These are phyloP conservation scores for Rhodotorula kratochvilovae DNA, from an alignment of 768 basidiomycete genomes.

Conservation along the genomic window DNA sequence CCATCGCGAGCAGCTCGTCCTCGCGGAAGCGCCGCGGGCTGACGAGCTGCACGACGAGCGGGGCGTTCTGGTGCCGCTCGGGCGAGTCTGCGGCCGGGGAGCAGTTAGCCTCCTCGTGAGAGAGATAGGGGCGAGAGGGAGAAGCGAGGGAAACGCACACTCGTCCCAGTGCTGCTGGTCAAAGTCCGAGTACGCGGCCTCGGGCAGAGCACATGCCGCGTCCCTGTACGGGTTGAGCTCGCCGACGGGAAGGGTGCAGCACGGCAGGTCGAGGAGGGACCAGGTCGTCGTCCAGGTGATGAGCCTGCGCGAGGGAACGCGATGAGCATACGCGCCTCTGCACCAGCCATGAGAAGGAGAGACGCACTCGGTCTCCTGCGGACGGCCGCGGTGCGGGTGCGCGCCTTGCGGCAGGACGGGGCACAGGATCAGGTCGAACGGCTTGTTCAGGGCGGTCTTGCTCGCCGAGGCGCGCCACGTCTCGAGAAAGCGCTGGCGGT, in stretches of 20 bases:
- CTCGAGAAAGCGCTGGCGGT: background rate
- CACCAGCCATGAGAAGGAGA: background rate
- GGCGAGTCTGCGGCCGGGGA: background rate
- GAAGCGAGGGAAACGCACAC: slow-evolving; percentile 58
- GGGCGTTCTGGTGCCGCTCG: slow-evolving; percentile 1
- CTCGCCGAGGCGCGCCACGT: background rate
- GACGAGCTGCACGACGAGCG: slow-evolving; percentile 14
- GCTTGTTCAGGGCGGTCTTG: background rate
- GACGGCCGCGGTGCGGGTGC: background rate
- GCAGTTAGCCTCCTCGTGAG: too few species aligned
- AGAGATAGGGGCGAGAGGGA: background rate
- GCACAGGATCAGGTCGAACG: background rate
- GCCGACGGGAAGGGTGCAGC: slow-evolving; percentile 13
- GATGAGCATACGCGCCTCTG: background rate
- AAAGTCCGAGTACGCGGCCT: background rate
- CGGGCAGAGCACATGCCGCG: background rate
- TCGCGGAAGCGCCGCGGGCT: slow-evolving; percentile 1
- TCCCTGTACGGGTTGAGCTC: slow-evolving; percentile 1
- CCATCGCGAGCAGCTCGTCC: slow-evolving; percentile 8
- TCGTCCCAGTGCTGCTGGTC: slow-evolving; percentile 41
- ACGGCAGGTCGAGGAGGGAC: slow-evolving; percentile 12
- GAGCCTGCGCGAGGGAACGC: background rate
- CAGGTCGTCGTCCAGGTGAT: slow-evolving; percentile 18
- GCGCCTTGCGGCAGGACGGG: background rate
- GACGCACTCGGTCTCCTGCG: background rate